Base-by-base conservation (phyloP, 75 land plant species). In the Picea sitchensis region DNA sequence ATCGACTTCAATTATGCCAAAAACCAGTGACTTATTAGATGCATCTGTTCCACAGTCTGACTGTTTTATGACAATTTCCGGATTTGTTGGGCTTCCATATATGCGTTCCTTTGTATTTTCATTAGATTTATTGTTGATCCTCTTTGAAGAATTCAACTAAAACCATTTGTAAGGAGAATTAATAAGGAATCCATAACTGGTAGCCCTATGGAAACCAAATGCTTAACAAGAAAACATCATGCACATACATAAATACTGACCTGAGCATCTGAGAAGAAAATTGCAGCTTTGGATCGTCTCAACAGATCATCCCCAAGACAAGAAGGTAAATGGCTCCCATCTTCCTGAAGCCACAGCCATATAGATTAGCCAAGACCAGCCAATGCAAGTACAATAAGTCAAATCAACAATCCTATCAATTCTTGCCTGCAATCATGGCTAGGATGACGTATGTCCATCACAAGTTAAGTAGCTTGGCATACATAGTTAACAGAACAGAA, bases 281-380 rank as follows among this genome's bases (percentile, higher is more conserved):
- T 32, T 32, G 41, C 41, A 67, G 20, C 44, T 36, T 67, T 67
- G 41, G 34, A 67, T 32, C 18, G 71, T 67, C 71, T 67, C 36
- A 67, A 34, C 36, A 36, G 2, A 36, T 34, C 71, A 67, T 67
- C 41, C 36, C 20, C 18, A 34, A 67, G n/a, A 67, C 71, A 34
- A 38, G 41, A 32, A 34, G 71, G 71, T 67, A 67, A 67, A 67
- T 67, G 71, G 41, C 41, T 67, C 44, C 71, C 41, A 67, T 67
- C 71, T 14, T 32, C 71, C 71, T 67, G 71, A 17, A 18, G 36
- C 36, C 44, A 67, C 36, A 34, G 36, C 8, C 36, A 67, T 17
- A 32, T 32, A 67, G 18, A 67, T 34, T 36, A 67, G 36, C 34
- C 6, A 36, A 67, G 31, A 67, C 20, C 44, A 34, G 6, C 71